Percentiles rank a stretch among this genome's conserved stretches.
phyloP scores from a whole-genome alignment of 73 alveolate genomes.

The Symbiodinium pilosum region DNA sequence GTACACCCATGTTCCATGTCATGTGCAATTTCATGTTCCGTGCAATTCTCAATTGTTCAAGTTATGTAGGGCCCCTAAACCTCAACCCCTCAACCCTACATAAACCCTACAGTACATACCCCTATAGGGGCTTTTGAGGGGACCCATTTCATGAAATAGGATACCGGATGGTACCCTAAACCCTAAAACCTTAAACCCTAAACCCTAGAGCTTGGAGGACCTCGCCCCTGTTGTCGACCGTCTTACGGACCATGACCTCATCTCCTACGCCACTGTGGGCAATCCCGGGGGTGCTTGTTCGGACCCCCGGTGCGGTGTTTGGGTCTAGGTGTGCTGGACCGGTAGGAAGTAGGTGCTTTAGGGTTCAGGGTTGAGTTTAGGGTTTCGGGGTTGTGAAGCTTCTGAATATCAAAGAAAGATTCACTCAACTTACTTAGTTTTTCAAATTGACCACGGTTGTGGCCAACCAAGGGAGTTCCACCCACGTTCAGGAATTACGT shows the following conservation, averaged over 20 bases:
- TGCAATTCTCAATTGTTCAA: no score
- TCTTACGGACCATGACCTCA: constrained; percentile 41
- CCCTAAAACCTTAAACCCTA: neutral
- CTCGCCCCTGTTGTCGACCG: constrained; percentile 52
- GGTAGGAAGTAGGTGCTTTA: neutral
- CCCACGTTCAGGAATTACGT: no score
- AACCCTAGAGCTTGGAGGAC: neutral
- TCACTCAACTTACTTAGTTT: no score
- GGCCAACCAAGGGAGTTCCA: no score
- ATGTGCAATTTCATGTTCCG: no score
- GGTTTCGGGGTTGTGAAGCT: no score
- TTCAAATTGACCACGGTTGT: no score
- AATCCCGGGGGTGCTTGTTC: constrained; percentile 52
- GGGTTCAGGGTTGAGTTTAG: neutral
- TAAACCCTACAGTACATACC: neutral
- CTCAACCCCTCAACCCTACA: neutral
- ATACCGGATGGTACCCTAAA: neutral
- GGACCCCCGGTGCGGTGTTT: neutral
- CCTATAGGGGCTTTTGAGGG: neutral
- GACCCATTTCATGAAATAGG: neutral
- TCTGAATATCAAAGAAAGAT: no score
- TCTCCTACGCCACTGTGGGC: constrained; percentile 57
- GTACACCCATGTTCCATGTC: no score
- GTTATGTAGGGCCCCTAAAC: no score
- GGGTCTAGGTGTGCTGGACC: no score